Evolutionary conservation across 2,329 filamentous ascomycete genomes (phyloP).

Genomic region (Cercospora canescens): DNA sequence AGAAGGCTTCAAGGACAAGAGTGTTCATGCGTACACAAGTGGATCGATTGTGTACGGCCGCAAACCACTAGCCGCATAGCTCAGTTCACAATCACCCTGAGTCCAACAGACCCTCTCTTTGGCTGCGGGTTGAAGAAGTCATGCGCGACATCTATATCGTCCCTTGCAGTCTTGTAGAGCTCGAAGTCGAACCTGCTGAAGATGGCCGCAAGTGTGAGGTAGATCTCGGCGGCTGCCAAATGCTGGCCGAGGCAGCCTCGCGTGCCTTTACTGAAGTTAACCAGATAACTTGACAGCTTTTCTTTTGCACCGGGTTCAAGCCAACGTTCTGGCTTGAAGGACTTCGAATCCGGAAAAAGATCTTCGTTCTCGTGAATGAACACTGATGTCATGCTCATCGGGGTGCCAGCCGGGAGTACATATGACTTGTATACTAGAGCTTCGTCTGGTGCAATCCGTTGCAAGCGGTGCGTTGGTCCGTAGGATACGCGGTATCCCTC

Average conservation of each 20-base stretch:
- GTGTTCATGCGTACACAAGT: too few relatives aligned
- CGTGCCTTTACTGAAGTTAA: conserved; percentile 35
- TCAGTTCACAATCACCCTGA: not conserved
- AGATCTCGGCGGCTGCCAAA: conserved; percentile 26
- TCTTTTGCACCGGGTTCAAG: conserved; percentile 13
- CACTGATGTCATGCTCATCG: conserved; percentile 32
- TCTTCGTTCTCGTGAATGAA: conserved; percentile 34
- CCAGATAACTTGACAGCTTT: conserved; percentile 8
- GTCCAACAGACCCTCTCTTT: not conserved
- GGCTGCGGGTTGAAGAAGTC: conserved; percentile 6
- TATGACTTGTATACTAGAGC: conserved; percentile 15
- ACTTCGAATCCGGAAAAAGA: conserved; percentile 33
- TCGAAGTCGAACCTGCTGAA: conserved; percentile 19
- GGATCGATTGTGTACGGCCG: not conserved
- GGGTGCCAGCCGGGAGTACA: conserved; percentile 23
- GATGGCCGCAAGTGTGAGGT: conserved; percentile 20
- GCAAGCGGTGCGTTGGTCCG: conserved; percentile 21
- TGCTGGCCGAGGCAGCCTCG: conserved; percentile 31
- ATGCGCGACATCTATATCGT: conserved; percentile 15
- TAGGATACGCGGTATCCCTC: conserved; percentile 24
- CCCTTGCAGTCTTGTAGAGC: conserved; percentile 13
- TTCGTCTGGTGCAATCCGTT: conserved; percentile 24
- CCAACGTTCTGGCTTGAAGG: conserved; percentile 38
- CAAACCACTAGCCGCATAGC: not conserved
- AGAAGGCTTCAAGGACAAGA: too few relatives aligned